These are phyloP conservation scores for Arabis hirsuta DNA, from an alignment of 345 rosid species.

Conservation along the genomic window DNA sequence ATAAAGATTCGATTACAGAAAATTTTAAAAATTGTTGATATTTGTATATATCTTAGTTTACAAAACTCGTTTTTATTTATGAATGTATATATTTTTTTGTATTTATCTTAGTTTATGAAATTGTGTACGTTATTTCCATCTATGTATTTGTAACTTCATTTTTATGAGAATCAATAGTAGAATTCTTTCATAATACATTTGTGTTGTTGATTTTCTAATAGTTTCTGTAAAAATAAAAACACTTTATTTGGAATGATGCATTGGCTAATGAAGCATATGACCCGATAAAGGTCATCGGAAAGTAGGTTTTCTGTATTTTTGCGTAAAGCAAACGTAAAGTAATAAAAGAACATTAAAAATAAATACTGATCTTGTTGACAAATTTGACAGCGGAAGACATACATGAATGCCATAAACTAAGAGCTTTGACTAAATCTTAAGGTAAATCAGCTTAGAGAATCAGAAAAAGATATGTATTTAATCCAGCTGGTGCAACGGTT, in stretches of 20 bases:
- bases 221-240: not conserved
- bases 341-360: not conserved
- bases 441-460: slow-evolving; percentile 28
- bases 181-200: too few relatives aligned
- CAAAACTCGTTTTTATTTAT: too few relatives aligned
- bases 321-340: slow-evolving; percentile 38
- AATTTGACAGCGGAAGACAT: slow-evolving; percentile 30
- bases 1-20: too few relatives aligned
- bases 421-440: slow-evolving; percentile 33
- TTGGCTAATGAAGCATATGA: slow-evolving; percentile 31
- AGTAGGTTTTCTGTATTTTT: slow-evolving; percentile 17
- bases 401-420: slow-evolving; percentile 42
- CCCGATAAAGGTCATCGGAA: slow-evolving; percentile 43
- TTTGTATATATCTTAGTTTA: too few relatives aligned
- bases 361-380: not conserved
- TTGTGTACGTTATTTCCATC: too few relatives aligned
- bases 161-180: too few relatives aligned
- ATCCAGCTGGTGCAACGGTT: slow-evolving; percentile 37
- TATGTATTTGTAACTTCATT: too few relatives aligned
- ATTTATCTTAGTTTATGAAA: too few relatives aligned
- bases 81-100: too few relatives aligned
- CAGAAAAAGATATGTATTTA: slow-evolving; percentile 22
- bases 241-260: not conserved
- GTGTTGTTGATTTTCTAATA: not conserved
- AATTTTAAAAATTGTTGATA: too few relatives aligned